phyloP scores from a whole-genome alignment of 192 early-diverging fungal species.

The Linderina pennispora region DNA sequence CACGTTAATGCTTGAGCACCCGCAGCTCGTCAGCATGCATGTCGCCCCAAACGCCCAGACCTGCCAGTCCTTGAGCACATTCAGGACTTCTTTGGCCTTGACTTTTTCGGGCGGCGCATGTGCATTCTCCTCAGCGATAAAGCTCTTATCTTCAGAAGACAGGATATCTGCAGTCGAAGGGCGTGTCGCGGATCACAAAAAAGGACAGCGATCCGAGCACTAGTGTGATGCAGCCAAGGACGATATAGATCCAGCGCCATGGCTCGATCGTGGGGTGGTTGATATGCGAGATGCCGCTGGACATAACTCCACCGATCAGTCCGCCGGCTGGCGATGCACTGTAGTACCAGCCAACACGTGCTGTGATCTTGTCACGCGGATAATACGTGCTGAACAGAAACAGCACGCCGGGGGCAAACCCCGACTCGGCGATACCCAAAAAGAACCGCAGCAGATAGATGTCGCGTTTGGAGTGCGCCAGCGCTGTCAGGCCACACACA shows the following conservation, averaged over 20 bases:
- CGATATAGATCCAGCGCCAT: conserved; percentile 1
- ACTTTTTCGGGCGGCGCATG: not conserved
- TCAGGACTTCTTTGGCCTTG: not conserved
- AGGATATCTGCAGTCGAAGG: not conserved
- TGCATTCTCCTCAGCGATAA: not conserved
- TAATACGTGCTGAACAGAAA: not conserved
- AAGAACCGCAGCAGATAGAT: not conserved
- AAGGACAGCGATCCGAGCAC: not conserved
- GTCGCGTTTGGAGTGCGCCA: not conserved
- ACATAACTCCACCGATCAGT: not conserved
- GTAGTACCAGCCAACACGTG: not conserved
- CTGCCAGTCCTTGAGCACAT: not conserved
- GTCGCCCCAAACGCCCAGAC: not conserved
- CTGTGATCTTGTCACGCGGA: not conserved
- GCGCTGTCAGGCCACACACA: not conserved
- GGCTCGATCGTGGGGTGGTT: not conserved
- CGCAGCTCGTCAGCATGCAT: not conserved
- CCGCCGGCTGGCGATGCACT: not conserved
- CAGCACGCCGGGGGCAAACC: not conserved
- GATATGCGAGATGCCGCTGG: not conserved
- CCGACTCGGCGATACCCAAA: not conserved
- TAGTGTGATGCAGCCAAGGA: not conserved
- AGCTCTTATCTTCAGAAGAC: not conserved
- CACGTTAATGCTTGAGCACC: not conserved
- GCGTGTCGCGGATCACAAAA: not conserved